Conservation (phyloP, 805 yeast genomes). For the Lipomyces sp. region DNA sequence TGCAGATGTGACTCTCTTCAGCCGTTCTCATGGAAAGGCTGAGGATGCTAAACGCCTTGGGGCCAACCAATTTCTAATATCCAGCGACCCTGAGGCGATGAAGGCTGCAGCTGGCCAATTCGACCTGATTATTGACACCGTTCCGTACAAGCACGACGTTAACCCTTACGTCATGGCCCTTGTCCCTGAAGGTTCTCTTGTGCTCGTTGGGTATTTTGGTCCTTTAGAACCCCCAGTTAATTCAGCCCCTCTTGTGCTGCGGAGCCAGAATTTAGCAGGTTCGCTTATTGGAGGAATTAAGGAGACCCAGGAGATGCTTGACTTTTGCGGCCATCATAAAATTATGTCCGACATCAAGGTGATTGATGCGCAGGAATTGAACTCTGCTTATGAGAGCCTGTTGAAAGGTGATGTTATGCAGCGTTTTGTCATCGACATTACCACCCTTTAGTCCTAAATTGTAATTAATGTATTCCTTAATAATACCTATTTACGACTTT, state of each 20-base stretch:
- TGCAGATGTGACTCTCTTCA: constrained; percentile 60
- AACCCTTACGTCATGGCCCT: constrained; percentile 55
- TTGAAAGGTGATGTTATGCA: too few relatives aligned
- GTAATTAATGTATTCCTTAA: too few relatives aligned
- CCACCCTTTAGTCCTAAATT: too few relatives aligned
- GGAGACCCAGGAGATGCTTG: constrained; percentile 69
- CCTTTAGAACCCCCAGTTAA: constrained; percentile 31
- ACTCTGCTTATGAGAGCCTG: too few relatives aligned
- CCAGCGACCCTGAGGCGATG: constrained; percentile 50
- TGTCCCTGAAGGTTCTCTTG: constrained; percentile 61
- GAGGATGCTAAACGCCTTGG: constrained; percentile 59
- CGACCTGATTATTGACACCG: constrained; percentile 60
- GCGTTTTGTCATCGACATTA: too few relatives aligned
- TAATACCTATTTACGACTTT: too few relatives aligned
- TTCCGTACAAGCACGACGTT: constrained; percentile 57
- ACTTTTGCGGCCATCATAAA: constrained; percentile 50
- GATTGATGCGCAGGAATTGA: too few relatives aligned
- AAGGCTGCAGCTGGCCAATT: constrained; percentile 45
- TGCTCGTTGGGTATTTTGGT: constrained; percentile 68
- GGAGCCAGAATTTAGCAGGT: constrained; percentile 57
- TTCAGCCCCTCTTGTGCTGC: constrained; percentile 27
- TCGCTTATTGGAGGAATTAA: constrained; percentile 65
- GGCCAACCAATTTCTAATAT: constrained; percentile 58
- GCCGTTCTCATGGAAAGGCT: constrained; percentile 56
- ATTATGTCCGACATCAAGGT: too few relatives aligned